Evolutionary conservation across 768 basidiomycete genomes (phyloP).

Genomic region (Exsudoporus frostii): DNA sequence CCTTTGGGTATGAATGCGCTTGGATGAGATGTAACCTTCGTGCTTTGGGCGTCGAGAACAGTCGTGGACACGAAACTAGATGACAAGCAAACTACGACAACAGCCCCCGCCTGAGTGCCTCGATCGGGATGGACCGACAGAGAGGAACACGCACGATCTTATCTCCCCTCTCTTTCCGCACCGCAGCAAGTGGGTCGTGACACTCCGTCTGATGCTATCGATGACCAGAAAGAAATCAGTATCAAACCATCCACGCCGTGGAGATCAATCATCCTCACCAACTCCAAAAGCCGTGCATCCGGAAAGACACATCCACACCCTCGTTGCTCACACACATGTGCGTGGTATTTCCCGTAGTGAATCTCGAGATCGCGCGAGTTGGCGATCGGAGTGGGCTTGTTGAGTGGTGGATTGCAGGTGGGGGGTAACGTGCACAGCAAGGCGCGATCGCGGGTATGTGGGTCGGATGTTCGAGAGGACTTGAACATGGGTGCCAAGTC

Average conservation of each 20-base stretch:
- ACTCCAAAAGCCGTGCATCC: conserved; percentile 69
- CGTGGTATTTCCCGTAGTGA: conserved; percentile 82
- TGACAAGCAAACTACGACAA: conserved; percentile 77
- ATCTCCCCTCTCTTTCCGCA: conserved; percentile 75
- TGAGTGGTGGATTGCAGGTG: conserved; percentile 63
- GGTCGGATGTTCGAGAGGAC: conserved; percentile 30
- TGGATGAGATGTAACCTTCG: conserved; percentile 80
- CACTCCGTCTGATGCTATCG: conserved; percentile 78
- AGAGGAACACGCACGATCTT: conserved; percentile 58
- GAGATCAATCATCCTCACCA: conserved; percentile 52
- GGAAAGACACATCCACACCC: conserved; percentile 83
- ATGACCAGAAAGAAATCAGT: conserved; percentile 5
- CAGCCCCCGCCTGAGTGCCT: not conserved
- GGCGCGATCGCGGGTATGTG: conserved; percentile 31
- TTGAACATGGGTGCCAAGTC: conserved; percentile 30
- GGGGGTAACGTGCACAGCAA: conserved; percentile 77
- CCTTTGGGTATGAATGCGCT: conserved; percentile 79
- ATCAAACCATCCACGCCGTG: not conserved
- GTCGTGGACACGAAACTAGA: conserved; percentile 52
- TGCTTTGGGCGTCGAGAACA: conserved; percentile 70
- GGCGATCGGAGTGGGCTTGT: conserved; percentile 58
- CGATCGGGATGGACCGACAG: conserved; percentile 12
- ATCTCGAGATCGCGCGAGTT: conserved; percentile 69
- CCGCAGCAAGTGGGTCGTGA: conserved; percentile 80
- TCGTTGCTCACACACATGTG: conserved; percentile 71